A percentile compares a stretch with the other conserved stretches of the same genome.
Evolutionary conservation across 1,139 yeast species (phyloP).

Genomic region (Schwanniomyces etchellsii): DNA sequence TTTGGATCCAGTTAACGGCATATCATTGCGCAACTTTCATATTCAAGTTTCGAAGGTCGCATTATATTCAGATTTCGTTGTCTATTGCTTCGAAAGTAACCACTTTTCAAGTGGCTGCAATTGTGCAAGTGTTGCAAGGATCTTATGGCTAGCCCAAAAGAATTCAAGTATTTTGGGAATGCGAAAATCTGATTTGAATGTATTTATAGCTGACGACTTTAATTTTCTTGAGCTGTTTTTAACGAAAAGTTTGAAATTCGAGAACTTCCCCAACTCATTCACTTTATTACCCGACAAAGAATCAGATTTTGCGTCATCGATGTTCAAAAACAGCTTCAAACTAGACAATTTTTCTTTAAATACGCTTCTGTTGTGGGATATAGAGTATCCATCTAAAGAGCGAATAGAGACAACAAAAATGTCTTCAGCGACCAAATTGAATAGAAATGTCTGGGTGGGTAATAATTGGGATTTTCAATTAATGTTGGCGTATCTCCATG

Average conservation of each 20-base stretch:
- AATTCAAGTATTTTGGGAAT: constrained; percentile 17
- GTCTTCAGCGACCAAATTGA: constrained; percentile 70
- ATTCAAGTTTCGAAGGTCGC: constrained; percentile 72
- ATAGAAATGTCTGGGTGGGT: constrained; percentile 69
- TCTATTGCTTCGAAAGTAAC: constrained; percentile 45
- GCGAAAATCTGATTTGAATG: constrained; percentile 10
- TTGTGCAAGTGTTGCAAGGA: constrained; percentile 40
- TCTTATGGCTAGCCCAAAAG: constrained; percentile 53
- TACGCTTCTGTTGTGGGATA: constrained; percentile 51
- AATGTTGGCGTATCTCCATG: constrained; percentile 21
- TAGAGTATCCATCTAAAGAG: constrained; percentile 68
- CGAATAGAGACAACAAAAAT: constrained; percentile 74
- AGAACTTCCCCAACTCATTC: background rate
- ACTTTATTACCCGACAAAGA: background rate
- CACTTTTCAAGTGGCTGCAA: constrained; percentile 22
- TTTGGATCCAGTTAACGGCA: constrained; percentile 62
- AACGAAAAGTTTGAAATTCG: background rate
- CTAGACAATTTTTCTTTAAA: constrained; percentile 2
- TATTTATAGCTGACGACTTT: constrained; percentile 9
- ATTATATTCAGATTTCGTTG: constrained; percentile 60
- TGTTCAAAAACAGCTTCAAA: background rate
- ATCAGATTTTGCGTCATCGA: background rate
- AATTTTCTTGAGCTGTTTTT: background rate
- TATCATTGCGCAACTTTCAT: constrained; percentile 69
- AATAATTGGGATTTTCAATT: constrained; percentile 52